Percentiles rank a stretch among this genome's conserved stretches.
Evolutionary conservation across 805 yeast species (phyloP).

Genomic region (Ogataea glucozyma): DNA sequence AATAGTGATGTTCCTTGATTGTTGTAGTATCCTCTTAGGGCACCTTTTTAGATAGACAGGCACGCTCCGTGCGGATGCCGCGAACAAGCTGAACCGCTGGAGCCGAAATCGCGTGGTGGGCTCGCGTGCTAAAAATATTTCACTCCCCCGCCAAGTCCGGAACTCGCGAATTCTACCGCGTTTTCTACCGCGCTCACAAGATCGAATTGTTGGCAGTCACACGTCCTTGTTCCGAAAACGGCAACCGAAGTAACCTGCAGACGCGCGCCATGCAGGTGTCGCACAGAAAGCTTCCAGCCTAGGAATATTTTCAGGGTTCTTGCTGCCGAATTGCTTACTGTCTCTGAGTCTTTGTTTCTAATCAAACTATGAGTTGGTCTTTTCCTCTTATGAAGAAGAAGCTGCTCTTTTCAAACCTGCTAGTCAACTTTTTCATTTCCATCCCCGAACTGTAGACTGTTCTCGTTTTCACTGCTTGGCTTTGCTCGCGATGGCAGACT

Average conservation of each 20-base stretch:
- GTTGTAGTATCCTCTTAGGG: no score
- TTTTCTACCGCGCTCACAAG: constrained; percentile 1
- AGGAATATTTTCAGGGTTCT: constrained; percentile 5
- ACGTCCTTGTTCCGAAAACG: constrained; percentile 2
- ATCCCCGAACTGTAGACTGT: neutral
- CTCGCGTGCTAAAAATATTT: no score
- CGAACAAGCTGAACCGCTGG: no score
- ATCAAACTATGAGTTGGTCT: neutral
- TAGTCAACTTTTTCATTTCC: neutral
- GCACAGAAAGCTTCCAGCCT: constrained; percentile 1
- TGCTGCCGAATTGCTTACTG: neutral
- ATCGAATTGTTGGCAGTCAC: neutral
- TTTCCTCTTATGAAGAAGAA: neutral
- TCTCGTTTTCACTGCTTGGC: neutral
- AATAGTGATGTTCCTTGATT: no score
- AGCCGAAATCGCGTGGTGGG: no score
- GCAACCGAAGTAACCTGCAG: constrained; percentile 2
- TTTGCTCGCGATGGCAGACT: constrained; percentile 6
- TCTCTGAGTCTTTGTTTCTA: neutral
- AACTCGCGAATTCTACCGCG: no score
- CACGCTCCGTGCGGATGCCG: no score
- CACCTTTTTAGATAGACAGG: no score
- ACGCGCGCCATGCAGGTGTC: neutral
- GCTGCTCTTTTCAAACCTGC: neutral
- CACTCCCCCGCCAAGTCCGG: no score